phyloP scores from a whole-genome alignment of 2,329 filamentous ascomycete genomes.

The Keithomyces neogunnii region DNA sequence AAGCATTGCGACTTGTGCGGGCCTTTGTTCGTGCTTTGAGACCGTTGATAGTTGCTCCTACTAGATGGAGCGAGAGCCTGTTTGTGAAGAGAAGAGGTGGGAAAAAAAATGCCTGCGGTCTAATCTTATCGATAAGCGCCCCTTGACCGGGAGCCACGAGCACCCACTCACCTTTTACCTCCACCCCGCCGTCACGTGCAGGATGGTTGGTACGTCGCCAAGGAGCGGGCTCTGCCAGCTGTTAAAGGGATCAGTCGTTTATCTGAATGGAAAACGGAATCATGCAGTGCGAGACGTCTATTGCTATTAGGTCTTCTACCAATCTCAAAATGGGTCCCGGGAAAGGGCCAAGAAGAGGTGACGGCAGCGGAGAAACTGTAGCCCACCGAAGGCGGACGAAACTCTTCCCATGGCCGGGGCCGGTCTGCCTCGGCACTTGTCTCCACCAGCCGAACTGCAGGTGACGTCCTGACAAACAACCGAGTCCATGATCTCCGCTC shows the following conservation, averaged over 20 bases:
- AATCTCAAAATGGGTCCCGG: too few relatives aligned
- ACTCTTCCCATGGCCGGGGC: constrained; percentile 4
- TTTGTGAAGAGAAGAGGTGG: not conserved
- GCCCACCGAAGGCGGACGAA: not conserved
- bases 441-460: constrained; percentile 10
- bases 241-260: too few relatives aligned
- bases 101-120: constrained; percentile 17
- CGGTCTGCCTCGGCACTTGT: constrained; percentile 14
- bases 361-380: not conserved
- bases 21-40: not conserved
- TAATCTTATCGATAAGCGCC: constrained; percentile 25
- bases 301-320: not conserved
- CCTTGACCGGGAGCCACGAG: not conserved
- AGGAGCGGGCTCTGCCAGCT: too few relatives aligned
- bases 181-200: constrained; percentile 28
- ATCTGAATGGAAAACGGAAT: too few relatives aligned
- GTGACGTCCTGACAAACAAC: constrained; percentile 10
- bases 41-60: not conserved
- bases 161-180: not conserved
- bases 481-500: constrained; percentile 1
- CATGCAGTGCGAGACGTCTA: too few relatives aligned
- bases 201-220: too few relatives aligned
- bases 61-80: not conserved
- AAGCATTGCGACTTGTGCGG: constrained; percentile 29
- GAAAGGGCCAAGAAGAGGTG: too few relatives aligned